These are phyloP conservation scores for Paecilomyces fulvus DNA, from an alignment of 2,329 filamentous ascomycete species.

Conservation along the genomic window DNA sequence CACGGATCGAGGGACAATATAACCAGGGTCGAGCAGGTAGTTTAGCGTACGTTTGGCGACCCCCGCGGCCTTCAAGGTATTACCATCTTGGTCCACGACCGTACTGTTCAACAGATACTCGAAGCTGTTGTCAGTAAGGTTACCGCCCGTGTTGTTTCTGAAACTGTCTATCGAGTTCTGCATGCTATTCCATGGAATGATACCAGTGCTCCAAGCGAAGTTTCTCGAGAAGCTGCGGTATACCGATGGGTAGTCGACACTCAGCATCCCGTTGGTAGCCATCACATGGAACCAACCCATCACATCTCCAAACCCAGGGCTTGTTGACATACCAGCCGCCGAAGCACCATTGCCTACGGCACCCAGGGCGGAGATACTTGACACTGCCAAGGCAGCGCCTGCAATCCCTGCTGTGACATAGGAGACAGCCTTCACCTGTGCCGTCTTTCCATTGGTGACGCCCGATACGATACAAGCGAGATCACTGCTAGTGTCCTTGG, in stretches of 20 bases:
- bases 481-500: constrained; percentile 49
- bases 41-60: constrained; percentile 49
- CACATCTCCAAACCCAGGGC: constrained; percentile 78
- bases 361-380: constrained; percentile 61
- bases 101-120: constrained; percentile 66
- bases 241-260: constrained; percentile 74
- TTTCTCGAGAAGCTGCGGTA: constrained; percentile 88
- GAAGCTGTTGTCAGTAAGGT: constrained; percentile 73
- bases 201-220: constrained; percentile 81
- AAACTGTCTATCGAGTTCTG: constrained; percentile 79
- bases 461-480: constrained; percentile 77
- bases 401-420: constrained; percentile 79
- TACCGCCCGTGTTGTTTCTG: constrained; percentile 70
- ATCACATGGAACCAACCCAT: constrained; percentile 88
- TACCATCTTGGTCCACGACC: constrained; percentile 59
- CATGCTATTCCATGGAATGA: constrained; percentile 74
- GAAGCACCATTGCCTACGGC: constrained; percentile 50
- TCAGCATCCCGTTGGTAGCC: constrained; percentile 94
- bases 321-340: constrained; percentile 48
- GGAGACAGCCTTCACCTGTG: constrained; percentile 64
- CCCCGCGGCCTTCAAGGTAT: constrained; percentile 38
- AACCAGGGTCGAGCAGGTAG: constrained; percentile 30
- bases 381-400: constrained; percentile 69
- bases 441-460: constrained; percentile 81
- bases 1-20: constrained; percentile 47